A percentile compares a stretch with the other conserved stretches of the same genome.
Evolutionary conservation across 2,329 filamentous ascomycete genomes (phyloP).

Genomic region (Tolypocladium amazonense): DNA sequence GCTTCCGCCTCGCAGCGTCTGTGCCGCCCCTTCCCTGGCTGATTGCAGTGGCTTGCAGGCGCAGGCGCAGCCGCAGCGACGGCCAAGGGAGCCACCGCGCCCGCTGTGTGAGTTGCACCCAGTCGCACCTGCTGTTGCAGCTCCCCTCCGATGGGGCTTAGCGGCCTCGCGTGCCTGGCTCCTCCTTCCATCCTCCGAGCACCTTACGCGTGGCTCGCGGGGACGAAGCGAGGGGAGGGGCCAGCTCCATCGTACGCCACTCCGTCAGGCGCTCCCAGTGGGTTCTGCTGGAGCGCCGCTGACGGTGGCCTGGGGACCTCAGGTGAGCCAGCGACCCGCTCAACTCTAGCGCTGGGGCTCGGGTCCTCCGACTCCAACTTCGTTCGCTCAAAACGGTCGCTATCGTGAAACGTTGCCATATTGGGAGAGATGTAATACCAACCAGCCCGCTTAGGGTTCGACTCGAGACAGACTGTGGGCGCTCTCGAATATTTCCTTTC

Average conservation of each 20-base stretch:
- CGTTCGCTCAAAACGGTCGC: neutral
- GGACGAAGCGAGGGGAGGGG: neutral
- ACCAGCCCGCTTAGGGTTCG: neutral
- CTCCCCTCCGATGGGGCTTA: neutral
- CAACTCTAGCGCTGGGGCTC: neutral
- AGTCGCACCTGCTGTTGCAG: neutral
- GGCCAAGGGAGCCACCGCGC: neutral
- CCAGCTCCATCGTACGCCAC: neutral
- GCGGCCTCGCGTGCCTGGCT: neutral
- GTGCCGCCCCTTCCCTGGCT: neutral
- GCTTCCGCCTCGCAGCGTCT: neutral
- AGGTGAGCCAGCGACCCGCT: neutral
- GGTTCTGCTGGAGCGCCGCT: neutral
- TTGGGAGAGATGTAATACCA: neutral
- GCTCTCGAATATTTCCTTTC: constrained; percentile 1
- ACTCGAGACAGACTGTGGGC: neutral
- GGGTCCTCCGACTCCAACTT: neutral
- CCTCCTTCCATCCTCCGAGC: neutral
- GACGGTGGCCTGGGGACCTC: neutral
- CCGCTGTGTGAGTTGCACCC: neutral
- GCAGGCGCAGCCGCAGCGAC: neutral
- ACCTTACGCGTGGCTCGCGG: neutral
- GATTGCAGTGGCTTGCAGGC: neutral
- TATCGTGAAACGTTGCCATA: neutral
- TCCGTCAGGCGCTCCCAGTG: neutral